A percentile compares a stretch with the other conserved stretches of the same genome.
Evolutionary conservation across 2,329 filamentous ascomycete species (phyloP).

Genomic region (Penicillium sp.): DNA sequence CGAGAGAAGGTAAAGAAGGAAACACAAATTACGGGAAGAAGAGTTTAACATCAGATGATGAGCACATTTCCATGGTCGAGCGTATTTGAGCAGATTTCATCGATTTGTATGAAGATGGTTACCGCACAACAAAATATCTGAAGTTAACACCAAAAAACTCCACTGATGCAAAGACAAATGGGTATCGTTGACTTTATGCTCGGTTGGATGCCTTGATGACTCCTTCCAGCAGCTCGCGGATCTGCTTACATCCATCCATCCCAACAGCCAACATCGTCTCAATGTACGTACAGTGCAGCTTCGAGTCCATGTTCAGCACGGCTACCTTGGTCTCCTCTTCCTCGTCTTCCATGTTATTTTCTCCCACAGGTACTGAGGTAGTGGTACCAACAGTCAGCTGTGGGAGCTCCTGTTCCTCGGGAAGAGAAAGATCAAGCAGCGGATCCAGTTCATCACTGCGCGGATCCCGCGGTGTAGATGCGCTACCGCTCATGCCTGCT

Average conservation of each 20-base stretch:
- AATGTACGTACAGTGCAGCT: slow-evolving; percentile 70
- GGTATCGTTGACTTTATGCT: slow-evolving; percentile 16
- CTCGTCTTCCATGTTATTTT: slow-evolving; percentile 54
- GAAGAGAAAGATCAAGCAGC: slow-evolving; percentile 42
- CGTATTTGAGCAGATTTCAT: slow-evolving; percentile 25
- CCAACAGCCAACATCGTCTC: slow-evolving; percentile 92
- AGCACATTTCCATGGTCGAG: slow-evolving; percentile 14
- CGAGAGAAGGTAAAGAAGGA: not conserved
- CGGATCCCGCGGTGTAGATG: slow-evolving; percentile 39
- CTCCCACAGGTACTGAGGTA: slow-evolving; percentile 35
- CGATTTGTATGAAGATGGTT: not conserved
- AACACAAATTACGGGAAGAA: not conserved
- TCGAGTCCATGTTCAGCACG: slow-evolving; percentile 78
- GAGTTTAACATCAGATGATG: not conserved
- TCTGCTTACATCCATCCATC: slow-evolving; percentile 83
- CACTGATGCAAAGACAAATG: not conserved
- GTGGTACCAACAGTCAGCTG: slow-evolving; percentile 77
- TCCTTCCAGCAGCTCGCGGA: slow-evolving; percentile 72
- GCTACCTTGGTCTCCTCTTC: slow-evolving; percentile 56
- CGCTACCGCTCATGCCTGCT: slow-evolving; percentile 60
- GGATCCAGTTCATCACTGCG: slow-evolving; percentile 42
- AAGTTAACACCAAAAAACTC: not conserved
- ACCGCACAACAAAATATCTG: not conserved
- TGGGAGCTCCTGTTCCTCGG: slow-evolving; percentile 67
- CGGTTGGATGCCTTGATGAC: slow-evolving; percentile 59